A percentile compares a stretch with the other conserved stretches of the same genome.
Evolutionary conservation across 169 alveolate genomes (phyloP).

Genomic region (Cystoisospora suis): DNA sequence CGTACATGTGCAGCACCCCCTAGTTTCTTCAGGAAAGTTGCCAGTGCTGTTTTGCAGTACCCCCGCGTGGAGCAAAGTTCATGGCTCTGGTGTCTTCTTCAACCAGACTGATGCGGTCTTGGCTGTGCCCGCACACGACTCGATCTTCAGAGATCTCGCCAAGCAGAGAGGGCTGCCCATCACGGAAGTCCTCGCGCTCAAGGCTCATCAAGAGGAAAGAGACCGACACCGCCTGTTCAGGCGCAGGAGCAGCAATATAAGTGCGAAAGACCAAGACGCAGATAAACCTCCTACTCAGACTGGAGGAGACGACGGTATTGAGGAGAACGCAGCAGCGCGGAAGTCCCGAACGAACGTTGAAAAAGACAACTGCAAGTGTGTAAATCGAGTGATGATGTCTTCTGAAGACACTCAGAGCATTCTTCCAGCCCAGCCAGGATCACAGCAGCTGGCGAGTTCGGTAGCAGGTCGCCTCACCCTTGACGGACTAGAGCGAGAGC

Average conservation of each 20-base stretch:
- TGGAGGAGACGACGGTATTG: not conserved
- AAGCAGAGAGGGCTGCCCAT: not conserved
- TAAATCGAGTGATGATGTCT: no score
- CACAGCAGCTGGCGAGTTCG: no score
- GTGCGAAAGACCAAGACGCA: no score
- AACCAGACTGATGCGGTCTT: constrained; percentile 2
- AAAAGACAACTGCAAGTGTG: no score
- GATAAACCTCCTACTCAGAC: not conserved
- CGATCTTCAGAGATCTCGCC: not conserved
- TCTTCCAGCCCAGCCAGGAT: no score
- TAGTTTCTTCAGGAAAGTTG: not conserved
- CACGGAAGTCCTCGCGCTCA: not conserved
- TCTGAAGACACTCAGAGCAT: no score
- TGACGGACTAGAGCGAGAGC: not conserved
- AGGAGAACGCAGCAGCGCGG: no score
- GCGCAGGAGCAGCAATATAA: not conserved
- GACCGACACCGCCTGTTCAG: not conserved
- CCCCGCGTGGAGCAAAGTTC: not conserved
- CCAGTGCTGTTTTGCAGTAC: not conserved
- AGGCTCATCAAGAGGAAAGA: not conserved
- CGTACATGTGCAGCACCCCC: not conserved
- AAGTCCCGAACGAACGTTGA: no score
- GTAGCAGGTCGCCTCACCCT: not conserved
- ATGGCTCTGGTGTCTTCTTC: not conserved
- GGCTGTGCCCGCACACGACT: not conserved